phyloP scores from a whole-genome alignment of 2,329 filamentous ascomycete genomes.

The Colletotrichum destructivum region DNA sequence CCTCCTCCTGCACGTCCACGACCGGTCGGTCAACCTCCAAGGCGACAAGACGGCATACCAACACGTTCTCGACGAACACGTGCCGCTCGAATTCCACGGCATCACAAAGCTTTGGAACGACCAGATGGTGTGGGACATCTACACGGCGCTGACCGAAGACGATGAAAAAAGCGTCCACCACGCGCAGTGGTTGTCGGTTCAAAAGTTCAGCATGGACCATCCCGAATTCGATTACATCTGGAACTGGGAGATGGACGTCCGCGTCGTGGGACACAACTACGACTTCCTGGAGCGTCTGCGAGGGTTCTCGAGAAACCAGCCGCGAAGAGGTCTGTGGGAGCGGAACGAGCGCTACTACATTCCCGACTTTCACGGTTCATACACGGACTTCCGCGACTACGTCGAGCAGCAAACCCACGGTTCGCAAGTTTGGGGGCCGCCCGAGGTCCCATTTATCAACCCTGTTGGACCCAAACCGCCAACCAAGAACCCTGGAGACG shows the following conservation, averaged over 20 bases:
- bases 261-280: constrained; percentile 86
- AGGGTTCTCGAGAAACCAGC: constrained; percentile 76
- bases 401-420: constrained; percentile 69
- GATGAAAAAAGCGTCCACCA: constrained; percentile 68
- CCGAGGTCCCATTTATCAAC: constrained; percentile 70
- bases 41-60: constrained; percentile 71
- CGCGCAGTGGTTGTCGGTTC: constrained; percentile 79
- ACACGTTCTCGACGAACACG: constrained; percentile 70
- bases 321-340: constrained; percentile 82
- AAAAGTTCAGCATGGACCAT: constrained; percentile 82
- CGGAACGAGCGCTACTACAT: constrained; percentile 82
- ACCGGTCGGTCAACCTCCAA: constrained; percentile 70
- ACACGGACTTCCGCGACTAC: constrained; percentile 74
- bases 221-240: constrained; percentile 87
- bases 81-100: constrained; percentile 78
- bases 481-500: constrained; percentile 67
- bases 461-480: constrained; percentile 77
- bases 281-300: constrained; percentile 79
- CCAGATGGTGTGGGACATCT: constrained; percentile 81
- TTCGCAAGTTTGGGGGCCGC: constrained; percentile 77
- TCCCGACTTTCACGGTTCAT: constrained; percentile 77
- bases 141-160: constrained; percentile 79
- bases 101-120: constrained; percentile 85
- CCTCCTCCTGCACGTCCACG: constrained; percentile 84
- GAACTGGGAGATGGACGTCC: constrained; percentile 90